Evolutionary conservation across 805 yeast species (phyloP), one percentile per base, ranked within the genome.

Genomic region (Maudiozyma barnettii): DNA sequence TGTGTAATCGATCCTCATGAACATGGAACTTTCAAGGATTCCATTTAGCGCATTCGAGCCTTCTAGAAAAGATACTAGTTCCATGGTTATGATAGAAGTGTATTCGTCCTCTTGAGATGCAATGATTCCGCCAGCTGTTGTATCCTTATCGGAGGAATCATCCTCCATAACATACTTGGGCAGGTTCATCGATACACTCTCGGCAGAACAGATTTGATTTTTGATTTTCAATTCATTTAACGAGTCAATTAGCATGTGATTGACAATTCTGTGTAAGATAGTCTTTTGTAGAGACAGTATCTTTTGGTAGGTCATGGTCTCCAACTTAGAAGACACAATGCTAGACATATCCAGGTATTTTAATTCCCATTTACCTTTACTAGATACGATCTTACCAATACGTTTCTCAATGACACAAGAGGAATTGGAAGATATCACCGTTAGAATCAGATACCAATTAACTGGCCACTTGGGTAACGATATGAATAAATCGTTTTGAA

Each of bases 181-280:
- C 39, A 64, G 40, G 7, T 22, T 38, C 2, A 41, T 41, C 2
- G 48, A 47, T 5, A 54, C 39, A 10, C 43, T 39, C 1, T 57
- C 59, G 1, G 46, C 39, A 4, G 58, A 44, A 42, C 63, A 59
- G 12, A 62, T 54, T 30, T 52, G 57, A 46, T 64, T 64, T 7
- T 54, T 49, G 26, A 63, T 63, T 18, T 56, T 54, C 43, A 64
- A 52, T 47, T 61, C 64, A 33, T 63, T 62, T 43, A 65, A 55
- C 5, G 68, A 64, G 47, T 65, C 69, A 39, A 65, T 60, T 29
- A 65, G 53, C 62, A 61, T 64, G 43, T 65, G 68, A 44, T 65
- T 64, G 12, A 64, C 56, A 23, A 65, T 65, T 47, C 55, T 64
- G 35, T 64, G 60, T 37, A 64, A 48, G 23, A 64, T 61, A 10